Conservation (phyloP, 2,329 filamentous ascomycete species). For the Aspergillus sp. region DNA sequence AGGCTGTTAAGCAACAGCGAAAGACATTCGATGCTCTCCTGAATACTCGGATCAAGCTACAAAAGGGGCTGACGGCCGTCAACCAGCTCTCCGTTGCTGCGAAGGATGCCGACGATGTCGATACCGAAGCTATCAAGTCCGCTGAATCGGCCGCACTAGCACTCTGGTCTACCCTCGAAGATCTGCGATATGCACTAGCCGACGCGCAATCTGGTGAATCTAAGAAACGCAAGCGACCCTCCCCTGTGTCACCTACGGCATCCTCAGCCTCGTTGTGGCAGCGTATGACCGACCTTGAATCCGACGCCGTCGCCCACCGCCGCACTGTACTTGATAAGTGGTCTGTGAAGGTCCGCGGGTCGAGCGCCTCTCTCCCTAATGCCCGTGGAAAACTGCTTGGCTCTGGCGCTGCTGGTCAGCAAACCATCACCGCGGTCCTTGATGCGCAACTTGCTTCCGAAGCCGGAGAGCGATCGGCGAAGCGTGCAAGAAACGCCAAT, state of each 20-base stretch:
- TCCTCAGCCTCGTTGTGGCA: conserved; percentile 64
- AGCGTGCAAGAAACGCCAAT: conserved; percentile 21
- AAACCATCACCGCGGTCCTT: conserved; percentile 42
- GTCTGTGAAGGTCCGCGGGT: conserved; percentile 67
- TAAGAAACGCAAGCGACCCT: conserved; percentile 43
- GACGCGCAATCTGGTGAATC: conserved; percentile 27
- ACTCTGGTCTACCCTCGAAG: conserved; percentile 66
- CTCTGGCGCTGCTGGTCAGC: conserved; percentile 43
- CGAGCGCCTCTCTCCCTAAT: conserved; percentile 46
- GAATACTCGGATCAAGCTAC: conserved; percentile 83
- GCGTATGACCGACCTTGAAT: conserved; percentile 61
- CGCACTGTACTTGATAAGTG: conserved; percentile 78
- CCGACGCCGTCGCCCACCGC: conserved; percentile 53
- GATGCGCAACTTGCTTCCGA: conserved; percentile 40
- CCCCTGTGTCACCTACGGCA: conserved; percentile 46
- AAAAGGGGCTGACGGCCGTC: conserved; percentile 77
- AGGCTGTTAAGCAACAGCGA: conserved; percentile 78
- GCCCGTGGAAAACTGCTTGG: conserved; percentile 57
- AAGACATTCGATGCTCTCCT: conserved; percentile 81
- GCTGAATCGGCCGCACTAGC: conserved; percentile 81
- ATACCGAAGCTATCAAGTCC: conserved; percentile 54
- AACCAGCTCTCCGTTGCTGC: conserved; percentile 60
- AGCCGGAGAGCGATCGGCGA: conserved; percentile 24
- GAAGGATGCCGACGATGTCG: conserved; percentile 28
- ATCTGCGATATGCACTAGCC: conserved; percentile 34